Percentiles rank a stretch among this genome's conserved stretches.
Conservation (phyloP, 768 basidiomycete species). For the Cytidiella melzeri region DNA sequence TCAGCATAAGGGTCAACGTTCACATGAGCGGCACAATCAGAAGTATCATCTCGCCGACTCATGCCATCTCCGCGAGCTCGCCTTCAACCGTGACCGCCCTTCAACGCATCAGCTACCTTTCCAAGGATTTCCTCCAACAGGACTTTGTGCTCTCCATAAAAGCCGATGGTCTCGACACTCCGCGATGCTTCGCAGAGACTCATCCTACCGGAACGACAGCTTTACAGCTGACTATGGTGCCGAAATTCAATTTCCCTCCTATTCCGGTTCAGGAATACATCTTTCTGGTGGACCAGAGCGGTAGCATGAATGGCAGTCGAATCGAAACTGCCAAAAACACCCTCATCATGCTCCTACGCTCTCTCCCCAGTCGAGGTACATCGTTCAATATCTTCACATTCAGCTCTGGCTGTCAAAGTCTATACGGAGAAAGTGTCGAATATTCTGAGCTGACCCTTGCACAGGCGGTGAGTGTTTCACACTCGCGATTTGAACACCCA, state of each 20-base stretch:
- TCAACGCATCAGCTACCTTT: conserved; percentile 33
- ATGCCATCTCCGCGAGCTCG: conserved; percentile 22
- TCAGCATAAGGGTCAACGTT: conserved; percentile 38
- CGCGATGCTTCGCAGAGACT: conserved; percentile 50
- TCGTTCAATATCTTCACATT: conserved; percentile 58
- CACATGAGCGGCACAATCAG: conserved; percentile 46
- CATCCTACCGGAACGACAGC: conserved; percentile 31
- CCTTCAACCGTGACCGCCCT: conserved; percentile 31
- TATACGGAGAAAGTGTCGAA: too few relatives aligned
- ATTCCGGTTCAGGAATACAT: conserved; percentile 48
- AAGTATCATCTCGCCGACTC: conserved; percentile 29
- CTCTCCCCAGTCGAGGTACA: conserved; percentile 39
- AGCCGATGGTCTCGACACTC: conserved; percentile 44
- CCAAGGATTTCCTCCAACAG: conserved; percentile 34
- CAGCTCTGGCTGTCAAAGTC: too few relatives aligned
- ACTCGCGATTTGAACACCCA: too few relatives aligned
- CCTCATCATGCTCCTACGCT: conserved; percentile 39
- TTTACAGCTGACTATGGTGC: conserved; percentile 49
- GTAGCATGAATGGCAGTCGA: conserved; percentile 39
- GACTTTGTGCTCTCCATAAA: conserved; percentile 49
- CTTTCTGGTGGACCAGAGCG: conserved; percentile 54
- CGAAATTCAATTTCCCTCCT: conserved; percentile 39
- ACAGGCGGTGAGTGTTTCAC: too few relatives aligned
- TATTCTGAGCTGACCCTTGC: too few relatives aligned
- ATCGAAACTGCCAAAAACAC: conserved; percentile 46